Evolutionary conservation across 2,329 filamentous ascomycete genomes (phyloP), one percentile per base, ranked within the genome.

Genomic region (Teratosphaeria gauchensis): DNA sequence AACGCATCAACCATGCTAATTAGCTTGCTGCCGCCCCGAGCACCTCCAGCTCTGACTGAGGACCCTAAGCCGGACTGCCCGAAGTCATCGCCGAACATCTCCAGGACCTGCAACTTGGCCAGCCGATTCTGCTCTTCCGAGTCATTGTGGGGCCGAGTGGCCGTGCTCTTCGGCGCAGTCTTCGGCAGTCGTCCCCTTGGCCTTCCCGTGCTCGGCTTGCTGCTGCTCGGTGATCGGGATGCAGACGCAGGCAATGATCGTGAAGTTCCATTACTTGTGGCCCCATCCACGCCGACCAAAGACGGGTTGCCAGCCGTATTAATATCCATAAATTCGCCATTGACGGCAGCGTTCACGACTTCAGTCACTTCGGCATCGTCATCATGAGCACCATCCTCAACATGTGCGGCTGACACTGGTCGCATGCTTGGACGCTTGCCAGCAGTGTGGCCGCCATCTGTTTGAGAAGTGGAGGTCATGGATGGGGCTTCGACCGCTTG

Each of bases 61-160:
- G 19, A n/a, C 6, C 9, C 42, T n/a, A 6, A 19, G 19, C 16
- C 24, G n/a, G 33, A 11, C 24, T 24, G 48, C 21, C 12, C 69
- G 70, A 82, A 61, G 77, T 82, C 64, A 52, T 61, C 62, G 35
- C 38, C 61, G 35, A 72, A 61, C 66, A 68, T 66, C 51, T 66
- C 63, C 32, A 73, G 62, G 8, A 66, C 69, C 48, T 71, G 67
- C 30, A 74, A 61, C 61, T 73, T 73, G 9, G 72, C 72, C 3
- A 66, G 60, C 7, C 71, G 59, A 56, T 74, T 73, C 48, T 69
- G 66, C 53, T 72, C 69, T 16, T 67, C 68, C 42, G 65, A 63
- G 16, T 55, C 64, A 21, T 70, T 66, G 42, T 72, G 67, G 32
- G 68, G 63, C 28, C 54, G 46, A 14, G 52, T 46, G 4, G 51